phyloP scores from a whole-genome alignment of 192 early-diverging fungal species.

The Radiomyces spectabilis region DNA sequence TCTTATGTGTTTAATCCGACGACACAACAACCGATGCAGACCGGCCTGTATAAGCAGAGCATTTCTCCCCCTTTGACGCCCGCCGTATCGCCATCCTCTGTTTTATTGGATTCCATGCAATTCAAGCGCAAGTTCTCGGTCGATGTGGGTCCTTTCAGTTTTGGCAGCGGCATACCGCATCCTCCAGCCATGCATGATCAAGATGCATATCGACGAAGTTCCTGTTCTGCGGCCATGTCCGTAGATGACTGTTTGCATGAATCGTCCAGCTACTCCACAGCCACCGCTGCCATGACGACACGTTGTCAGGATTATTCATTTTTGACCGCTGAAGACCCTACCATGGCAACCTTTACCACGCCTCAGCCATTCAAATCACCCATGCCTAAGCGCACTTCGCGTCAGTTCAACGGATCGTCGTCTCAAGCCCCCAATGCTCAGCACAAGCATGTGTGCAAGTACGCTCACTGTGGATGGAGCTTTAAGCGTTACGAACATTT shows the following conservation, averaged over 20 bases:
- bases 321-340: too few relatives aligned
- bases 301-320: too few relatives aligned
- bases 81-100: constrained; percentile 9
- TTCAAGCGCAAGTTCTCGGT: constrained; percentile 14
- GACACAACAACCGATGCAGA: too few relatives aligned
- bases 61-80: constrained; percentile 14
- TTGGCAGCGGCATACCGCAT: not conserved
- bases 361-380: not conserved
- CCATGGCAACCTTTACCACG: not conserved
- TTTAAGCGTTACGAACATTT: constrained; percentile 82
- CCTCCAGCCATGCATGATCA: not conserved
- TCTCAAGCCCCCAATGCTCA: constrained; percentile 1
- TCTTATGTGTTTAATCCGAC: too few relatives aligned
- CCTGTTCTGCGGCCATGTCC: too few relatives aligned
- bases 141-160: constrained; percentile 17
- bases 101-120: constrained; percentile 1
- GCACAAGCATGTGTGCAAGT: constrained; percentile 36
- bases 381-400: too few relatives aligned
- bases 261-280: too few relatives aligned
- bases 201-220: not conserved
- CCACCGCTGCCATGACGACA: too few relatives aligned
- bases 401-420: not conserved
- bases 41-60: too few relatives aligned
- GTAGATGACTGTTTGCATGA: too few relatives aligned
- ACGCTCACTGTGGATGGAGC: constrained; percentile 39